Conservation (phyloP, 148 eudicot genomes). For the Nepenthes gracilis region DNA sequence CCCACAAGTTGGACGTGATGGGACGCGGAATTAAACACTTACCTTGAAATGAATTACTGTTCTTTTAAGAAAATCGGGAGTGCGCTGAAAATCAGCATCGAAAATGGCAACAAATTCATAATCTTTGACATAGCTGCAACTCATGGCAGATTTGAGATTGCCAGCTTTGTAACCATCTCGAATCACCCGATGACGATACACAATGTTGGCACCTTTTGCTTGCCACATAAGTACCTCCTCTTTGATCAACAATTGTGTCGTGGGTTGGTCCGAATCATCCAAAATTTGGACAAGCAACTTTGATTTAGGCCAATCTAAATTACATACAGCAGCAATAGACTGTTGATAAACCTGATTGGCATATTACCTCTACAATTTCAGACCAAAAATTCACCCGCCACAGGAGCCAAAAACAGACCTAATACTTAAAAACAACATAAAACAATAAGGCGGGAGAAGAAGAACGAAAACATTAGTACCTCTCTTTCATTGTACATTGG, state of each 20-base stretch:
- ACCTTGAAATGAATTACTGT: slow-evolving; percentile 95
- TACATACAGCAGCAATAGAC: slow-evolving; percentile 87
- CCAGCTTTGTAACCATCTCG: slow-evolving; percentile 97
- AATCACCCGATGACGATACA: slow-evolving; percentile 71
- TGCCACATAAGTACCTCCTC: slow-evolving; percentile 91
- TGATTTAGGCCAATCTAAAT: slow-evolving; percentile 85
- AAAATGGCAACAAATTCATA: slow-evolving; percentile 96
- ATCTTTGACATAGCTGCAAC: slow-evolving; percentile 82
- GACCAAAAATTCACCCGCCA: neutral
- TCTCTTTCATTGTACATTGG: slow-evolving; percentile 97
- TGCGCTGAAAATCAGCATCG: slow-evolving; percentile 95
- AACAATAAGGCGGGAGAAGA: neutral
- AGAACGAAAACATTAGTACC: slow-evolving; percentile 24
- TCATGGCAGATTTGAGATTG: slow-evolving; percentile 96
- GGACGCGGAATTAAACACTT: neutral
- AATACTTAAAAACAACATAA: neutral
- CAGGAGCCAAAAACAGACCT: neutral
- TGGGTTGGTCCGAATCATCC: slow-evolving; percentile 89
- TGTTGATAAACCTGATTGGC: slow-evolving; percentile 83
- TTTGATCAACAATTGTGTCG: slow-evolving; percentile 59
- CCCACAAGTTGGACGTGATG: neutral
- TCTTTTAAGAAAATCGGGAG: slow-evolving; percentile 58
- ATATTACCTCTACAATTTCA: neutral
- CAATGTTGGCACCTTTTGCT: slow-evolving; percentile 67
- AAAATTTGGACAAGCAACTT: slow-evolving; percentile 67